Evolutionary conservation across 257 asterid species (phyloP).

Genomic region (Dorcoceras hygrometricum): DNA sequence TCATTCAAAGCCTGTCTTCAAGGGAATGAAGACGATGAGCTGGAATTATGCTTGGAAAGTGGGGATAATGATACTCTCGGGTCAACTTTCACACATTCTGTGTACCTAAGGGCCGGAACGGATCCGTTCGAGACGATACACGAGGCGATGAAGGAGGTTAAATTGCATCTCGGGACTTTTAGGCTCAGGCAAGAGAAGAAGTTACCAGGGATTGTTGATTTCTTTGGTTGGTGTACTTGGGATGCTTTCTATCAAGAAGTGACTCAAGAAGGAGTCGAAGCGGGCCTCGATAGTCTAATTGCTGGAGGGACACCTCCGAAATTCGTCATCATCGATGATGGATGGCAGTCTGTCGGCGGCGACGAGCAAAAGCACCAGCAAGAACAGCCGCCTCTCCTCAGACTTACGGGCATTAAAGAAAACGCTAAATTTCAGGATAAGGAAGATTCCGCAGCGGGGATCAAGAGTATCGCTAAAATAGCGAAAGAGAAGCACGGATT

Average conservation of each 20-base stretch:
- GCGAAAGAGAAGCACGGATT: slow-evolving; percentile 69
- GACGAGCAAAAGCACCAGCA: slow-evolving; percentile 28
- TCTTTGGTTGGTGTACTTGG: slow-evolving; percentile 94
- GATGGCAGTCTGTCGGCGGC: slow-evolving; percentile 72
- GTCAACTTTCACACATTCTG: slow-evolving; percentile 55
- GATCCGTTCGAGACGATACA: slow-evolving; percentile 60
- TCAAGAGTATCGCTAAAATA: slow-evolving; percentile 58
- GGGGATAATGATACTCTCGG: slow-evolving; percentile 53
- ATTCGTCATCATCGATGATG: slow-evolving; percentile 82
- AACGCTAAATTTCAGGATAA: slow-evolving; percentile 60
- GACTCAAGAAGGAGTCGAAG: slow-evolving; percentile 79
- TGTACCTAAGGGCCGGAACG: slow-evolving; percentile 58
- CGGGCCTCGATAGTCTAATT: slow-evolving; percentile 62
- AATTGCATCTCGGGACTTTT: slow-evolving; percentile 59
- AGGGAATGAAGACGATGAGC: slow-evolving; percentile 65
- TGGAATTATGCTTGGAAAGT: slow-evolving; percentile 70
- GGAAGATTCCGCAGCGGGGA: slow-evolving; percentile 59
- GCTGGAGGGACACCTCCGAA: slow-evolving; percentile 67
- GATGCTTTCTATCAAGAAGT: slow-evolving; percentile 87
- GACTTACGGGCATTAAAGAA: slow-evolving; percentile 78
- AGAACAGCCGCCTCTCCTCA: slow-evolving; percentile 35
- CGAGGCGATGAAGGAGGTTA: slow-evolving; percentile 61
- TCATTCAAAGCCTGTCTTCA: slow-evolving; percentile 71
- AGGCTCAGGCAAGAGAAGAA: slow-evolving; percentile 63
- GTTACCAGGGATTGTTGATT: slow-evolving; percentile 64